Conservation (phyloP, 1,139 yeast genomes). For the Suhomyces yuchorum region DNA sequence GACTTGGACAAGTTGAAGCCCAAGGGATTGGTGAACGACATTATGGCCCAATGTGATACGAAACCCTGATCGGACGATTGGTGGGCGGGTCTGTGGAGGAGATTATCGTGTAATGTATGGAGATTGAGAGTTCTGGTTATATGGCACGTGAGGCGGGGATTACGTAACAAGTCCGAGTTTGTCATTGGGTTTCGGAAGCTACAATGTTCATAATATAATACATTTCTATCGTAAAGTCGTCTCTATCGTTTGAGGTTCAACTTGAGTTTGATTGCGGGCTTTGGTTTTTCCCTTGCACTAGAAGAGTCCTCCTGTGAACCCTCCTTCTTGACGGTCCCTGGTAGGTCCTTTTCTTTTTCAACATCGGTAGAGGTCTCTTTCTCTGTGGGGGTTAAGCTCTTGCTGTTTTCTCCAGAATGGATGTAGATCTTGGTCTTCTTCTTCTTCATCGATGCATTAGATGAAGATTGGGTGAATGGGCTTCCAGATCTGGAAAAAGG, state of each 20-base stretch:
- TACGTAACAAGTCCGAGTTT: not conserved
- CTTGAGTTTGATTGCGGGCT: constrained; percentile 25
- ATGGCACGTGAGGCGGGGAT: not conserved
- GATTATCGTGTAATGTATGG: not conserved
- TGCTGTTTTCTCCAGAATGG: constrained; percentile 20
- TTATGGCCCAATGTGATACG: constrained; percentile 11
- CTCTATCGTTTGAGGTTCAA: constrained; percentile 21
- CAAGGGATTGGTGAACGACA: constrained; percentile 39
- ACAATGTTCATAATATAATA: constrained; percentile 1
- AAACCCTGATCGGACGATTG: not conserved
- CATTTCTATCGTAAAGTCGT: constrained; percentile 9
- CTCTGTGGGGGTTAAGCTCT: constrained; percentile 14
- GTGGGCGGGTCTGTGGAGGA: not conserved
- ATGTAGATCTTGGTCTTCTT: constrained; percentile 29
- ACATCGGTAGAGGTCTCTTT: constrained; percentile 1
- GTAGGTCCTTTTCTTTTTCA: constrained; percentile 6
- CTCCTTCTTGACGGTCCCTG: constrained; percentile 1
- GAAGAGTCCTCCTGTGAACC: not conserved
- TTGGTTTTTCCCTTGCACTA: constrained; percentile 5
- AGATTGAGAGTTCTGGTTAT: not conserved
- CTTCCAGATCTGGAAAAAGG: constrained; percentile 25
- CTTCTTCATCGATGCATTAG: constrained; percentile 19
- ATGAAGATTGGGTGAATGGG: constrained; percentile 24
- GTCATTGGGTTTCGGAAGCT: too few species aligned
- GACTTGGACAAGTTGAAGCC: constrained; percentile 45